Conservation (phyloP, 2,329 filamentous ascomycete species). For the Lachnellula subtilissima region DNA sequence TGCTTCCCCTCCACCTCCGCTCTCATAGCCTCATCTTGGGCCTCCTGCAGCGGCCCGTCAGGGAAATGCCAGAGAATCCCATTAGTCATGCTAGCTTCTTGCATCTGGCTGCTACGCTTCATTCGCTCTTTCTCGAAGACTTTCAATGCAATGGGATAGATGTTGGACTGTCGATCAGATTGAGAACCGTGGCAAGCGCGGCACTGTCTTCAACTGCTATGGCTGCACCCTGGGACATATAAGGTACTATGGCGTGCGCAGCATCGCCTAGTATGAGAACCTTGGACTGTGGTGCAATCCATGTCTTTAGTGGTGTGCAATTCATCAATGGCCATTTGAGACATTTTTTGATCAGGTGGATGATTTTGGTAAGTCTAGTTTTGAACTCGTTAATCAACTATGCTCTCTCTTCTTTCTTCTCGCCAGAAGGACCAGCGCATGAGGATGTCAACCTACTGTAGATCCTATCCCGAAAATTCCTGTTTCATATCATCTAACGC, state of each 20-base stretch:
- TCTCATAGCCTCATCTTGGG: conserved; percentile 32
- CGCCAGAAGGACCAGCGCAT: no score
- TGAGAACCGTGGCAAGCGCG: conserved; percentile 48
- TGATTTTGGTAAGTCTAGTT: conserved; percentile 8
- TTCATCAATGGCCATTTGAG: conserved; percentile 14
- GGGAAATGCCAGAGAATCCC: conserved; percentile 14
- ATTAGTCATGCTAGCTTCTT: conserved; percentile 9
- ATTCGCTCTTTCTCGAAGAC: conserved; percentile 54
- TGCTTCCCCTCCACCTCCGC: conserved; percentile 34
- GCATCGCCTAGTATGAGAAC: conserved; percentile 47
- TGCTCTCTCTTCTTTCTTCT: neutral
- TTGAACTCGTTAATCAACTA: neutral
- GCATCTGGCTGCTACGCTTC: conserved; percentile 36
- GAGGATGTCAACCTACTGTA: neutral
- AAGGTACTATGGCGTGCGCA: conserved; percentile 42
- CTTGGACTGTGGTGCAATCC: conserved; percentile 22
- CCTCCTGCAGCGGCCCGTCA: conserved; percentile 12
- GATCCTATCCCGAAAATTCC: conserved; percentile 12
- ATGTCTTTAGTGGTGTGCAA: conserved; percentile 1
- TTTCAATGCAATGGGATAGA: conserved; percentile 41
- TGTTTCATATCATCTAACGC: conserved; percentile 19
- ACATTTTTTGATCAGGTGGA: conserved; percentile 9
- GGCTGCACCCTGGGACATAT: conserved; percentile 59
- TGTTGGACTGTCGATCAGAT: conserved; percentile 41
- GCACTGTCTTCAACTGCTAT: conserved; percentile 62